A percentile compares a stretch with the other conserved stretches of the same genome.
phyloP scores from a whole-genome alignment of 169 alveolate species.

The Eimeria mitis region DNA sequence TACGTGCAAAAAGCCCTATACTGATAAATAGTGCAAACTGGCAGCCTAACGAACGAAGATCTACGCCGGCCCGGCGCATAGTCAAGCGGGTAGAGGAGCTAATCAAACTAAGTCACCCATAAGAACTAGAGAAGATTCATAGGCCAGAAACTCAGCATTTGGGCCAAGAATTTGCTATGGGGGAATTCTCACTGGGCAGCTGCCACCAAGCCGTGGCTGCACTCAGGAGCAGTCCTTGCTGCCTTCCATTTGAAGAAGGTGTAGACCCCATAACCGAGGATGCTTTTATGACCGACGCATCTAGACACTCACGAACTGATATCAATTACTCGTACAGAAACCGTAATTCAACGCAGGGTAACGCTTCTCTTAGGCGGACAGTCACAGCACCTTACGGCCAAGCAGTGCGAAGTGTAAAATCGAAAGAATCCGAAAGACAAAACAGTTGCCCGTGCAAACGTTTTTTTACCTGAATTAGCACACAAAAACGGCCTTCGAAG shows the following conservation, averaged over 20 bases:
- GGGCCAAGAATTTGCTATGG: neutral
- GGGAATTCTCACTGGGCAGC: neutral
- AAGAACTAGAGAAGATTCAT: neutral
- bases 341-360: neutral
- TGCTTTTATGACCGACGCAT: constrained; percentile 19
- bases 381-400: constrained; percentile 37
- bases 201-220: neutral
- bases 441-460: constrained; percentile 50
- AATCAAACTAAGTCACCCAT: neutral
- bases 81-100: neutral
- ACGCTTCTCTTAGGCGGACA: constrained; percentile 24
- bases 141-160: neutral
- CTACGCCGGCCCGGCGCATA: neutral
- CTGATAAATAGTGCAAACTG: neutral
- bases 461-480: constrained; percentile 14
- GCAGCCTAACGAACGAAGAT: neutral
- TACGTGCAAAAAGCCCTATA: neutral
- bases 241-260: neutral
- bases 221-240: neutral
- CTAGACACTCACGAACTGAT: constrained; percentile 5
- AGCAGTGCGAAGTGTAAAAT: constrained; percentile 27
- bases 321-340: neutral
- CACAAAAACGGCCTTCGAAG: constrained; percentile 18
- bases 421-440: constrained; percentile 50
- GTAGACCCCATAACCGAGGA: constrained; percentile 4